Percentiles rank a stretch among this genome's conserved stretches.
phyloP scores from a whole-genome alignment of 2,329 filamentous ascomycete genomes.

The Elsinoe necatrix region DNA sequence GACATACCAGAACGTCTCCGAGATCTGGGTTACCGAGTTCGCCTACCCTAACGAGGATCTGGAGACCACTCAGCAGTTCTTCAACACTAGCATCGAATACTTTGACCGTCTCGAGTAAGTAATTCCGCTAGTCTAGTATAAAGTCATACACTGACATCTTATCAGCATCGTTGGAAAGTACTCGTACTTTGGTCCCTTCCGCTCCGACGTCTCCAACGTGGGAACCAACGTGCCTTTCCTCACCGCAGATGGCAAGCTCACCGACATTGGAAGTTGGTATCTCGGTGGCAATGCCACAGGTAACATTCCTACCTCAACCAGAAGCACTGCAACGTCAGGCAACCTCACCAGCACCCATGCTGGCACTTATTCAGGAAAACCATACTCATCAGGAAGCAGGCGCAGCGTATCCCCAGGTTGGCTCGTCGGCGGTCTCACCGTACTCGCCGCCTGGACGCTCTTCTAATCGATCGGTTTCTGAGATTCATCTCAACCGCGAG shows the following conservation, averaged over 20 bases:
- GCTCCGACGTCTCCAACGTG: slow-evolving; percentile 57
- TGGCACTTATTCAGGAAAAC: slow-evolving; percentile 16
- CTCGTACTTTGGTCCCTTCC: slow-evolving; percentile 68
- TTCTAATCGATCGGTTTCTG: slow-evolving; percentile 12
- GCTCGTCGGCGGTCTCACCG: slow-evolving; percentile 5
- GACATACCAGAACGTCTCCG: slow-evolving; percentile 40
- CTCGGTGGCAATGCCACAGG: slow-evolving; percentile 46
- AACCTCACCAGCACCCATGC: slow-evolving; percentile 15
- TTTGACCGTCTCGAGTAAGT: slow-evolving; percentile 53
- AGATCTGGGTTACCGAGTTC: slow-evolving; percentile 73
- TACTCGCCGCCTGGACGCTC: slow-evolving; percentile 9
- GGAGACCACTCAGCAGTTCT: slow-evolving; percentile 53
- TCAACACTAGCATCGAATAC: slow-evolving; percentile 57
- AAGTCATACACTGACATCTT: neutral
- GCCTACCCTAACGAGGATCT: slow-evolving; percentile 52
- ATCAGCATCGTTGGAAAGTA: slow-evolving; percentile 54
- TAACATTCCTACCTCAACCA: slow-evolving; percentile 25
- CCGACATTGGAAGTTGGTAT: slow-evolving; percentile 71
- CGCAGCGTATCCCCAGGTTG: slow-evolving; percentile 12
- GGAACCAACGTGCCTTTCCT: slow-evolving; percentile 66
- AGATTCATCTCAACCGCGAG: neutral
- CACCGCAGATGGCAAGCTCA: slow-evolving; percentile 57
- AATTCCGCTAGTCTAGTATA: neutral
- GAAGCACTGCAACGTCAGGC: slow-evolving; percentile 10
- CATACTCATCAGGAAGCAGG: slow-evolving; percentile 16